Base-by-base conservation (phyloP, 108 stramenopile genomes). In the Epipyxis sp. region DNA sequence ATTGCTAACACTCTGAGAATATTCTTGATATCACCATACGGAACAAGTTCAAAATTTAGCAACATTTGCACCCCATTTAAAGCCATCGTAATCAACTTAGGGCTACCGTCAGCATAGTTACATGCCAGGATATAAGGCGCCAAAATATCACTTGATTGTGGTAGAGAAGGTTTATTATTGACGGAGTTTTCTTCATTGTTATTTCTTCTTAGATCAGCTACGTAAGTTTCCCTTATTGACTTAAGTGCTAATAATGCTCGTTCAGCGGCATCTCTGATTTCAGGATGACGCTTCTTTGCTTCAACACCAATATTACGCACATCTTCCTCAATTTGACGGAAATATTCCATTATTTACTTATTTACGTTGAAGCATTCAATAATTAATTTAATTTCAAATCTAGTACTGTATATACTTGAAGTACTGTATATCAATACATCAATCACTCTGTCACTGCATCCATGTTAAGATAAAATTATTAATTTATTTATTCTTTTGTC, bases 1-100 rank as follows among this genome's bases (percentile, higher is more conserved):
- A n/a, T n/a, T n/a, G n/a, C n/a, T 37, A 74, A 39, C 25, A 74
- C 71, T 6, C 71, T 37, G 6, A 74, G 71, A 39, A 74, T 37
- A 37, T 74, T 74, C 25, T 74, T 13, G 6, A 6, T 6, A 13
- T 74, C 71, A 10, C 10, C 3, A 3, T 27, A 16, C 6, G 71
- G 71, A 3, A 74, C 71, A 30, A 74, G 3, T 10, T 74, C 71
- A 57, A 43, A 37, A 6, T 39, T 74, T 32, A 74, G 71, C 46
- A 74, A 25, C 16, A 39, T 10, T 6, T 6, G 34, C 25, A 74
- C n/a, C 3, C 71, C 34, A 39, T 74, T 74, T 6, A 74, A 37
- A 6, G 71, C 44, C 50, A 74, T 65, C 20, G 6, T 10, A 35
- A 65, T 29, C 61, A 35, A 32, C 61, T 65, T 65, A 10, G 61